Conservation (phyloP, 179 eudicot species). For the Actinidia chinensis region DNA sequence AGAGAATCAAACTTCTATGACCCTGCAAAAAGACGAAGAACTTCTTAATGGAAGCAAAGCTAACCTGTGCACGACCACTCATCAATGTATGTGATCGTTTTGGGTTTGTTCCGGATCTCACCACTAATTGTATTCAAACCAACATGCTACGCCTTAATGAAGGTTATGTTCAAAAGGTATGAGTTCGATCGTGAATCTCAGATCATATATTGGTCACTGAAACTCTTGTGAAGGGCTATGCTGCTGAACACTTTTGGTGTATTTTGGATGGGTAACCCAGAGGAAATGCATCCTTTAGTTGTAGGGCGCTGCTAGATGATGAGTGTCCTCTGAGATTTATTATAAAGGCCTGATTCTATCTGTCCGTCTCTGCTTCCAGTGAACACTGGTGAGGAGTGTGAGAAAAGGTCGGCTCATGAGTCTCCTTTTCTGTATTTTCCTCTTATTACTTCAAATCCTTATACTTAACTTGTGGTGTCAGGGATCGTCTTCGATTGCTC, state of each 20-base stretch:
- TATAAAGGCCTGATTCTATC: conserved; percentile 85
- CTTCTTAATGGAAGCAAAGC: conserved; percentile 93
- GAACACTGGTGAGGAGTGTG: conserved; percentile 93
- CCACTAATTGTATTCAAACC: conserved; percentile 81
- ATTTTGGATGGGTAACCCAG: conserved; percentile 69
- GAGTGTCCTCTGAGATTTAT: conserved; percentile 96
- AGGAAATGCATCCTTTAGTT: conserved; percentile 86
- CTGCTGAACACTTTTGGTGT: conserved; percentile 16
- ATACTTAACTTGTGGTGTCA: conserved; percentile 35
- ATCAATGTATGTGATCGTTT: conserved; percentile 93
- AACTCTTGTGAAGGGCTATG: not conserved
- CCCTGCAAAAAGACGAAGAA: conserved; percentile 83
- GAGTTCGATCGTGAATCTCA: conserved; percentile 4
- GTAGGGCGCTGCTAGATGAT: conserved; percentile 92
- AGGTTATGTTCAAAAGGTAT: conserved; percentile 96
- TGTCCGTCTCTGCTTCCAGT: conserved; percentile 91
- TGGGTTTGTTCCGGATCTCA: conserved; percentile 89
- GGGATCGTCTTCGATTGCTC: conserved; percentile 89
- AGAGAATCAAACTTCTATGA: conserved; percentile 90
- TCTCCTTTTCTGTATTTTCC: conserved; percentile 23
- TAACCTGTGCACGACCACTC: conserved; percentile 91
- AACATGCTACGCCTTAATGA: conserved; percentile 96
- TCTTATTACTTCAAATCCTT: conserved; percentile 26
- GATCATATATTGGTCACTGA: conserved; percentile 1
- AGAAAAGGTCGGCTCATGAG: conserved; percentile 56